Base-by-base conservation (phyloP, 768 basidiomycete genomes). In the Floccularia luteovirens region DNA sequence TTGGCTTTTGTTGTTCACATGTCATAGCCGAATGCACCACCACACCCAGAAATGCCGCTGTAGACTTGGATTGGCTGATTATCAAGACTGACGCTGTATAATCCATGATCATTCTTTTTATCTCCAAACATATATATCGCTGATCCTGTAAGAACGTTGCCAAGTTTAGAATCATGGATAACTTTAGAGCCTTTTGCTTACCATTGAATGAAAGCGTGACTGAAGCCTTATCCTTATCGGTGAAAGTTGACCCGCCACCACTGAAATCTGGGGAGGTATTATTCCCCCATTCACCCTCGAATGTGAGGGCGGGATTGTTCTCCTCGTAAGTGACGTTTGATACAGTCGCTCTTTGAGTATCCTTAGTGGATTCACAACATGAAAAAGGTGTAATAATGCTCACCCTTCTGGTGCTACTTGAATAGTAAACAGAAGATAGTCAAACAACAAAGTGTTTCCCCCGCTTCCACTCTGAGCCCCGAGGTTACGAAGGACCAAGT, bases 81-180 rank as follows among this genome's bases (percentile, higher is more conserved):
- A 47, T 73, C 70, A 3, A 73, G 53, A 5, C 48, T 49, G 17
- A 70, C 64, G 16, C 53, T 59, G 50, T 69, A 74, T 5, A 62
- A 47, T 0, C 72, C 60, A 42, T 74, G 70, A 47, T 73, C 66
- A 39, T 69, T 69, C 48, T 67, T 70, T 48, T 70, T 71, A 54
- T 72, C 71, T 2, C 72, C 70, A 27, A 68, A 61, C 11, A 72
- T 57, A 39, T 67, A 69, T 20, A 72, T 50, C 1, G 67, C 64
- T 16, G 68, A 68, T 28, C 66, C 69, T 70, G 43, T 2, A 17
- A 31, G n/a, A 38, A 17, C 6, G 28, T 36, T 2, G 36, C 11
- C 19, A 21, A 33, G 21, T 24, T 12, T 10, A 27, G 35, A 11
- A 27, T 8, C 3, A 31, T n/a, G 24, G 11, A 30, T 21, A 11